Evolutionary conservation across 2,329 filamentous ascomycete genomes (phyloP), one percentile per base, ranked within the genome.

Genomic region (Rutstroemia sydowiana): DNA sequence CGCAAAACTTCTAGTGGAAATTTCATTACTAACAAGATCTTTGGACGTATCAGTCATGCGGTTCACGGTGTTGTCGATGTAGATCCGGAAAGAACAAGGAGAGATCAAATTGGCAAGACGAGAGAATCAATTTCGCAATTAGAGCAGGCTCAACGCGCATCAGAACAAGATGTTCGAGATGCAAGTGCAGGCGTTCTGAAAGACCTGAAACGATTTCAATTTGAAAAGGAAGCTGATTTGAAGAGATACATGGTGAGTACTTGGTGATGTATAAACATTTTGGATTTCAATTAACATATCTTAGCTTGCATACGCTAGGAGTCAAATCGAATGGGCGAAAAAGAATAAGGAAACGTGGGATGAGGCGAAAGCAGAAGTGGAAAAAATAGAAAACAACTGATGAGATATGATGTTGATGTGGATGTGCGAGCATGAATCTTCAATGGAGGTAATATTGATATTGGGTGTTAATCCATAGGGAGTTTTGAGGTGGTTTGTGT

Each of bases 21-120:
- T 62, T 95, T 93, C 57, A 91, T 97, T 56, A 91, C 91, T 1
- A 84, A 83, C 65, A 95, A 92, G 71, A 89, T 98, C 48, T 97
- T 98, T 68, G 93, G 92, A 1, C 87, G 91, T 10, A 85, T 98
- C 56, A 95, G 88, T 51, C 92, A 98, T 70, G 93, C 93, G 0
- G 89, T 97, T 31, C 89, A 97, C 65, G 93, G 93, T 3, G 92
- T 97, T 63, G 92, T 93, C 1, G 93, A 98, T 66, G 88, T 95
- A 39, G 93, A 98, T 65, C 93, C 93, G 0, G 93, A 98, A 71
- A 79, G 91, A 57, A 95, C 91, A 40, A 79, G 93, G 48, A 80
- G 93, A 49, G 93, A 98, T 67, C 86, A 89, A 57, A 96, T 98
- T 61, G 91, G 92, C 36, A 97, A 96, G 76, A 98, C 93, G 1